These are phyloP conservation scores for Plasmodium falciparum DNA, from an alignment of 169 alveolate genomes.

Conservation along the genomic window DNA sequence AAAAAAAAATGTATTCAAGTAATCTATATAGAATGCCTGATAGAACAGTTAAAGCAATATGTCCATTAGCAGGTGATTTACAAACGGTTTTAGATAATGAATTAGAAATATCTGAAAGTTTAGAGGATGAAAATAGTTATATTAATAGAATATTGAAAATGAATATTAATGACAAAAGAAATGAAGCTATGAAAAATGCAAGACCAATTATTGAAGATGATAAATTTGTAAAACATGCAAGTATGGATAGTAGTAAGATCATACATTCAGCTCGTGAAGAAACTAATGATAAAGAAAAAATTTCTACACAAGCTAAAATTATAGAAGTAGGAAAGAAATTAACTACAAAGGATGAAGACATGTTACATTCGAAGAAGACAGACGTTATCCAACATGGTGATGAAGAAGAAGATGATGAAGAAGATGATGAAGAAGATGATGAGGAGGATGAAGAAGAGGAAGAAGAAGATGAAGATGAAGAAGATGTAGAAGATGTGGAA, in stretches of 20 bases:
- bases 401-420: slow-evolving; percentile 29
- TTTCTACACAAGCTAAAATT: background rate
- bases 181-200: slow-evolving; percentile 76
- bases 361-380: background rate
- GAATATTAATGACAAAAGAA: slow-evolving; percentile 68
- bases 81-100: slow-evolving; percentile 63
- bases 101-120: slow-evolving; percentile 70
- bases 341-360: slow-evolving; percentile 1
- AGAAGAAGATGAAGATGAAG: background rate
- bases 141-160: slow-evolving; percentile 56
- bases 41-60: slow-evolving; percentile 77
- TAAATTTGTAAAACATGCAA: background rate
- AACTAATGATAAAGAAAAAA: slow-evolving; percentile 2
- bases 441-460: slow-evolving; percentile 19
- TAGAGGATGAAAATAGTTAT: slow-evolving; percentile 74
- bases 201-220: slow-evolving; percentile 23
- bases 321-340: background rate
- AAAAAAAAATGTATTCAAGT: slow-evolving; percentile 35
- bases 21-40: slow-evolving; percentile 52
- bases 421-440: slow-evolving; percentile 9
- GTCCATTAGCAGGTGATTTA: slow-evolving; percentile 82
- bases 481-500: background rate
- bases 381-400: slow-evolving; percentile 2
- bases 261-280: slow-evolving; percentile 6
- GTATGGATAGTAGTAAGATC: background rate